These are phyloP conservation scores for Dactylonectria macrodidyma DNA, from an alignment of 2,329 filamentous ascomycete species.

Conservation along the genomic window DNA sequence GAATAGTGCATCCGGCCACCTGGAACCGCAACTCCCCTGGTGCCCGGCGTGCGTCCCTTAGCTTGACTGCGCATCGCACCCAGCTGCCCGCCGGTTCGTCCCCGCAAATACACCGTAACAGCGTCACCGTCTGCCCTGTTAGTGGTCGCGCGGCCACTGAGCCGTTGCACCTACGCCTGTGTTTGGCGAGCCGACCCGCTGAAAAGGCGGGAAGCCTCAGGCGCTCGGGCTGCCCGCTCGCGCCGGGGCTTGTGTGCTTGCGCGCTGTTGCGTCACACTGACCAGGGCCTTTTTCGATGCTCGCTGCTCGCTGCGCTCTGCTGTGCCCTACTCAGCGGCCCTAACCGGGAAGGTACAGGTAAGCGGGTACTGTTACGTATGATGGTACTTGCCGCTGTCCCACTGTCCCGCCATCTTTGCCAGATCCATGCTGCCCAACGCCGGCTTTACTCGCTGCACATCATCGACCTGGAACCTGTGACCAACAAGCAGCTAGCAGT, in stretches of 20 bases:
- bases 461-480: conserved; percentile 25
- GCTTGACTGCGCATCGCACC: background rate
- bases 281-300: conserved; percentile 18
- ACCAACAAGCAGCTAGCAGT: conserved; percentile 26
- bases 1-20: background rate
- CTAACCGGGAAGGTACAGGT: conserved; percentile 8
- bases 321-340: conserved; percentile 18
- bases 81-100: conserved; percentile 3
- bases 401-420: conserved; percentile 16
- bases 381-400: conserved; percentile 11
- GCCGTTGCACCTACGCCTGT: background rate
- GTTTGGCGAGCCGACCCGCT: conserved; percentile 16
- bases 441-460: conserved; percentile 18
- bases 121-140: background rate
- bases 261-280: conserved; percentile 19
- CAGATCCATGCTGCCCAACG: conserved; percentile 24
- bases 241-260: conserved; percentile 17
- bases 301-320: conserved; percentile 7
- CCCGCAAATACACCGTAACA: conserved; percentile 1
- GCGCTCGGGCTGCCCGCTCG: conserved; percentile 31
- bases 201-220: conserved; percentile 14
- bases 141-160: background rate
- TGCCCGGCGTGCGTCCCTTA: background rate
- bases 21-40: background rate
- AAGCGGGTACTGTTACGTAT: conserved; percentile 29